Base-by-base conservation (phyloP, 2,329 filamentous ascomycete species). In the Rosellinia necatrix region DNA sequence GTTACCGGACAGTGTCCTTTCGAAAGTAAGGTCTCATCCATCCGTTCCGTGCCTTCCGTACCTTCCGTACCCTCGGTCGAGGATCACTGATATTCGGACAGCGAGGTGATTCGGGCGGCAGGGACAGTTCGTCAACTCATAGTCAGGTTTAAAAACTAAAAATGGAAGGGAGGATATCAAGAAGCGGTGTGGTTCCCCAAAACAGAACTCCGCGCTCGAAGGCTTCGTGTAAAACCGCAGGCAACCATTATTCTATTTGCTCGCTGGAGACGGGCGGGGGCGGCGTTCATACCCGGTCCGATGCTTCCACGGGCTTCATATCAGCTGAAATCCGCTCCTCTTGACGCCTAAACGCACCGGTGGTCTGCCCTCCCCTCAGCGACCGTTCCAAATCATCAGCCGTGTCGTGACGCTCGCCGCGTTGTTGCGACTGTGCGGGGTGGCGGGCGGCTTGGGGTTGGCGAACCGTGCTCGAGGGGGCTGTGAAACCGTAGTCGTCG, bases 401-500 rank as follows among this genome's bases (percentile, higher is more conserved):
- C n/a, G n/a, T n/a, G n/a, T 49, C 37, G 24, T 37, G 29, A 6
- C 38, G 34, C n/a, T n/a, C n/a, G n/a, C n/a, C n/a, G n/a, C n/a
- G 41, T 9, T 49, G 50, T 13, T 43, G 47, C 13, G 41, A 40
- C 12, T 47, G 40, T 1, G 53, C 15, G 7, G 19, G 6, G 12
- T 53, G 35, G 10, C 38, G 22, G 25, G 47, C 43, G 30, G 42
- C 6, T 5, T 53, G 52, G 3, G 56, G 56, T 13, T 17, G 57
- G 53, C 60, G 60, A 13, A 40, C 48, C 32, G 40, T 5, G 3
- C 58, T 17, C 9, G 61, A 30, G 19, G 60, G 54, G 12, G 46
- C 47, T 2, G 44, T 61, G 19, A 70, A 40, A 24, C 68, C 68
- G 56, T 71, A 71, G 49, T 69, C 68, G 13, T 70, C 68, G 29